phyloP scores from a whole-genome alignment of 2,329 filamentous ascomycete genomes.

The Aspergillus tubingensis region DNA sequence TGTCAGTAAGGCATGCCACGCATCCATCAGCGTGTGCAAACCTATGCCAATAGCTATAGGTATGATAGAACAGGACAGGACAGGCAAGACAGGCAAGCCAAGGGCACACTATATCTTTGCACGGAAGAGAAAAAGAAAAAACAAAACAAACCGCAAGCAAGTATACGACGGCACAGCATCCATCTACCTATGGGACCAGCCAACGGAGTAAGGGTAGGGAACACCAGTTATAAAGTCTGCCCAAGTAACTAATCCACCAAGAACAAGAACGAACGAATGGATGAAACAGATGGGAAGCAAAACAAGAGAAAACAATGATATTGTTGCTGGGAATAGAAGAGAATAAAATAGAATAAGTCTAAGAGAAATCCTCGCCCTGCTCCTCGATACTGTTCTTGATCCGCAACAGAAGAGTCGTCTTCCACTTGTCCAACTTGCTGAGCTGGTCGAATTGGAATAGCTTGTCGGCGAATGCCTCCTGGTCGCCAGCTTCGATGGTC shows the following conservation, averaged over 20 bases:
- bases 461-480: slow-evolving; percentile 82
- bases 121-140: neutral
- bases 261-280: neutral
- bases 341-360: slow-evolving; percentile 21
- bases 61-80: neutral
- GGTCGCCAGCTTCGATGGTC: slow-evolving; percentile 74
- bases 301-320: no score
- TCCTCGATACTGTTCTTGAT: slow-evolving; percentile 83
- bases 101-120: neutral
- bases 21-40: neutral
- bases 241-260: neutral
- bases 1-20: neutral
- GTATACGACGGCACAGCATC: neutral
- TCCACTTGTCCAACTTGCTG: slow-evolving; percentile 95
- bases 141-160: neutral
- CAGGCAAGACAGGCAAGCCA: neutral
- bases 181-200: slow-evolving; percentile 2
- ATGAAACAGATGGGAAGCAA: no score
- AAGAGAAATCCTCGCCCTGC: slow-evolving; percentile 69
- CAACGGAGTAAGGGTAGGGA: neutral
- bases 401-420: slow-evolving; percentile 79
- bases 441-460: slow-evolving; percentile 88
- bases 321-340: neutral
- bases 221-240: neutral
- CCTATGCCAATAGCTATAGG: no score